Evolutionary conservation across 352 stramenopile species (phyloP), one percentile per base, ranked within the genome.

Genomic region (Pythium brachiatum): DNA sequence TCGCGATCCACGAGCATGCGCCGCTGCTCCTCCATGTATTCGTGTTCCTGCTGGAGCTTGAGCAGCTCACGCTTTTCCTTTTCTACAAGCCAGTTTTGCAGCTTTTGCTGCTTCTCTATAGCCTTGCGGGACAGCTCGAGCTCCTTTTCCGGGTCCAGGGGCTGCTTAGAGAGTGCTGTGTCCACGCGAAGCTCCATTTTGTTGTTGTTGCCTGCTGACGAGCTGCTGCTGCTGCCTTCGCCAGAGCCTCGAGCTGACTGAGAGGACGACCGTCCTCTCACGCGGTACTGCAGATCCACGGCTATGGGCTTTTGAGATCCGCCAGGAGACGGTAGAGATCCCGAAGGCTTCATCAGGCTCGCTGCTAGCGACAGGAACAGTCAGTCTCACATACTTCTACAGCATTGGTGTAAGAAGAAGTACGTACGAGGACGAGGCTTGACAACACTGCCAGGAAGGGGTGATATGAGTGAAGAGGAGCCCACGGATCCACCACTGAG

Each of bases 81-180:
- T 55, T 96, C 83, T 16, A 93, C 74, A 20, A 96, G 72, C 89
- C 89, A 97, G 32, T 85, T 90, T 51, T 96, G 87, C 26, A 97
- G 64, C 48, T 95, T 95, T 2, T 86, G 81, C 55, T 97, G 87
- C 73, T 96, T 96, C 60, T 93, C 86, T 58, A 96, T 94, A 16
- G 87, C 87, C 46, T 94, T 91, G 21, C 82, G 81, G 6, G 79
- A 85, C 12, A 75, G 44, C 53, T 88, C 80, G 18, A 92, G 67
- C 59, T 90, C 76, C 51, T 82, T 87, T 59, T 92, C 74, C 23
- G 80, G 65, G 29, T 82, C 78, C 47, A 86, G 44, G 0, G 41
- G 31, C 21, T 63, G 66, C 41, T 64, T 67, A 18, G 38, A 18
- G 3, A 23, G 7, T 1, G 53, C 47, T 4, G 53, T 29, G 36